These are phyloP conservation scores for Solanum arcanum DNA, from an alignment of 257 asterid species.

Conservation along the genomic window DNA sequence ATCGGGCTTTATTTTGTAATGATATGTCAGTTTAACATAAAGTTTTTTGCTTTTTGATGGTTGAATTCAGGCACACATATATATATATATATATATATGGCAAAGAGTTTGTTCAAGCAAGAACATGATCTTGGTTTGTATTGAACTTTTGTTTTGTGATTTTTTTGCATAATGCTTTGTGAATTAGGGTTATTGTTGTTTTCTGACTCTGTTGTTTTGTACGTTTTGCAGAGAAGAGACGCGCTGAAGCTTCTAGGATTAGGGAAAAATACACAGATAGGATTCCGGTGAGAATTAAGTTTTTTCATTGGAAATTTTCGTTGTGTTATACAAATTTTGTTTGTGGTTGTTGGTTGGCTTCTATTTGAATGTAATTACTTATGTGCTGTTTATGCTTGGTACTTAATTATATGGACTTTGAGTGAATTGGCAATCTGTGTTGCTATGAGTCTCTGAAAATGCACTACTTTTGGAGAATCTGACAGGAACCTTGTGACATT, in stretches of 20 bases:
- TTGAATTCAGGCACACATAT: not conserved
- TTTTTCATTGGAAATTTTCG: not conserved
- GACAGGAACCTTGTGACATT: not conserved
- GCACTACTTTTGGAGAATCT: not conserved
- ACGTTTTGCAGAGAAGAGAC: constrained; percentile 18
- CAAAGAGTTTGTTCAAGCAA: constrained; percentile 20
- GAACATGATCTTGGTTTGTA: constrained; percentile 18
- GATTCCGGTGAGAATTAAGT: constrained; percentile 17
- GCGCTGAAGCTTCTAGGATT: constrained; percentile 30
- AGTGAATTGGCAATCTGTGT: not conserved
- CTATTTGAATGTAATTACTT: not conserved
- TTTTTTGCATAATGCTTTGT: not conserved
- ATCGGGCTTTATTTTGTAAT: not conserved
- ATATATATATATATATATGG: constrained; percentile 3
- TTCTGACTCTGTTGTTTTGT: not conserved
- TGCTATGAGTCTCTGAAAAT: not conserved
- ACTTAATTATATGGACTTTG: not conserved
- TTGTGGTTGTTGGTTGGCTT: not conserved
- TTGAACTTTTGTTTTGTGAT: not conserved
- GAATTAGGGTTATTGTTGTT: not conserved
- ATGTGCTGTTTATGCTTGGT: not conserved
- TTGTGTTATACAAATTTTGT: not conserved
- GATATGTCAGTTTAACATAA: not conserved
- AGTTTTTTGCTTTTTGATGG: not conserved
- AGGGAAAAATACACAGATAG: constrained; percentile 34